Evolutionary conservation across 2,329 filamentous ascomycete species (phyloP).

Genomic region (Clarireedia hainanense): DNA sequence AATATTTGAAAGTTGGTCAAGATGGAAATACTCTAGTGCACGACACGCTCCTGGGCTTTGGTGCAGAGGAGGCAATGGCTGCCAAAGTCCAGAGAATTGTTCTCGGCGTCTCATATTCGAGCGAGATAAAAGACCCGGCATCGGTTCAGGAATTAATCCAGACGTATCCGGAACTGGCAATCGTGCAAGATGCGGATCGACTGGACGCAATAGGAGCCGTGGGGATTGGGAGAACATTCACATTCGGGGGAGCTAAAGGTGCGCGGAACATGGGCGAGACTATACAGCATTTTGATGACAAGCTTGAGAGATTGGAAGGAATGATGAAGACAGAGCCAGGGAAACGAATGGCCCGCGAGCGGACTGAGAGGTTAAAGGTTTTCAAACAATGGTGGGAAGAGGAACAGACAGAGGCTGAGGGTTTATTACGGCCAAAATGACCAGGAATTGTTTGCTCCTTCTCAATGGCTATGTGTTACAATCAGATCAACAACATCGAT

Average conservation of each 20-base stretch:
- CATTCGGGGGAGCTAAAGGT: slow-evolving; percentile 62
- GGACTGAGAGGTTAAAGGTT: slow-evolving; percentile 40
- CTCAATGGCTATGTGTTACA: slow-evolving; percentile 47
- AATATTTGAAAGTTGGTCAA: slow-evolving; percentile 39
- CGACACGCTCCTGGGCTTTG: slow-evolving; percentile 49
- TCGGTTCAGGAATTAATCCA: slow-evolving; percentile 50
- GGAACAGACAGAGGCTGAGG: slow-evolving; percentile 29
- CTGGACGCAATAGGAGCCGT: slow-evolving; percentile 89
- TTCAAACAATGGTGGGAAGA: slow-evolving; percentile 51
- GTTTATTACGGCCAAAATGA: slow-evolving; percentile 67
- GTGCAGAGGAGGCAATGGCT: slow-evolving; percentile 53
- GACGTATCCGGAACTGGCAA: slow-evolving; percentile 64
- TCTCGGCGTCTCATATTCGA: slow-evolving; percentile 71
- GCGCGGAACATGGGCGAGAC: slow-evolving; percentile 51
- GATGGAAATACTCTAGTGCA: slow-evolving; percentile 50
- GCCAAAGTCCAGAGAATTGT: slow-evolving; percentile 65
- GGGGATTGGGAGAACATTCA: slow-evolving; percentile 72
- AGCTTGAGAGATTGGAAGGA: slow-evolving; percentile 48
- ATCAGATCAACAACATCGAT: no score
- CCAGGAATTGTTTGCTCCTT: slow-evolving; percentile 42
- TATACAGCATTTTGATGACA: slow-evolving; percentile 69
- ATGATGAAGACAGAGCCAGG: slow-evolving; percentile 57
- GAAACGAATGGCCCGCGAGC: slow-evolving; percentile 40
- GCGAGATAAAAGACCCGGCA: slow-evolving; percentile 60
- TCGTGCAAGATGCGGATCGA: slow-evolving; percentile 90